phyloP scores from a whole-genome alignment of 2,329 filamentous ascomycete genomes.

The Trichoderma lentiforme region DNA sequence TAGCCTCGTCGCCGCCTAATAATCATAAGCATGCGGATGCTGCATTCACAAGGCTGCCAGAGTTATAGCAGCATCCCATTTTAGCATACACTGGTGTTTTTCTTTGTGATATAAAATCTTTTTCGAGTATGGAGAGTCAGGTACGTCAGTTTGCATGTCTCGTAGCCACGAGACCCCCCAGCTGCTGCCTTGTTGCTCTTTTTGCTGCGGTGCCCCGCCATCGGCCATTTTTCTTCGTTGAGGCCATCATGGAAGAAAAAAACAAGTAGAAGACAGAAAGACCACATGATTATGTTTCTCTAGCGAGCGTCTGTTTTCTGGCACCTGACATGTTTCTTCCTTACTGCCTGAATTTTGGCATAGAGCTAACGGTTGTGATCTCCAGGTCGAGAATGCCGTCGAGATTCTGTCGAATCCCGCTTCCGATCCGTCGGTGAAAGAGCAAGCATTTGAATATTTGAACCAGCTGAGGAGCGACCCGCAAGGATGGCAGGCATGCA shows the following conservation, averaged over 20 bases:
- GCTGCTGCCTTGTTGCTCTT: background rate
- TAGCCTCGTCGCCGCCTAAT: conserved; percentile 37
- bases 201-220: conserved; percentile 18
- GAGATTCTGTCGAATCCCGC: conserved; percentile 84
- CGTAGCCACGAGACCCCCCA: background rate
- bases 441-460: conserved; percentile 78
- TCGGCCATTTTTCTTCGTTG: background rate
- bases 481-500: conserved; percentile 86
- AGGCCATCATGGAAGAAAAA: conserved; percentile 4
- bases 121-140: conserved; percentile 47
- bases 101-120: conserved; percentile 16
- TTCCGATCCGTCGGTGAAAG: conserved; percentile 71
- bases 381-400: conserved; percentile 88
- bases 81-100: conserved; percentile 19
- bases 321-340: background rate
- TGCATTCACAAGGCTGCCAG: conserved; percentile 40
- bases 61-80: conserved; percentile 41
- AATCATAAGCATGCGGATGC: conserved; percentile 41
- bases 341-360: background rate
- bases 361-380: background rate
- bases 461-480: conserved; percentile 76
- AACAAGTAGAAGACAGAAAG: background rate
- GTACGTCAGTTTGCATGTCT: conserved; percentile 31
- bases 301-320: background rate
- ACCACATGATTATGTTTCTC: background rate